Evolutionary conservation across 768 basidiomycete species (phyloP).

Genomic region (Rhodotorula babjevae): DNA sequence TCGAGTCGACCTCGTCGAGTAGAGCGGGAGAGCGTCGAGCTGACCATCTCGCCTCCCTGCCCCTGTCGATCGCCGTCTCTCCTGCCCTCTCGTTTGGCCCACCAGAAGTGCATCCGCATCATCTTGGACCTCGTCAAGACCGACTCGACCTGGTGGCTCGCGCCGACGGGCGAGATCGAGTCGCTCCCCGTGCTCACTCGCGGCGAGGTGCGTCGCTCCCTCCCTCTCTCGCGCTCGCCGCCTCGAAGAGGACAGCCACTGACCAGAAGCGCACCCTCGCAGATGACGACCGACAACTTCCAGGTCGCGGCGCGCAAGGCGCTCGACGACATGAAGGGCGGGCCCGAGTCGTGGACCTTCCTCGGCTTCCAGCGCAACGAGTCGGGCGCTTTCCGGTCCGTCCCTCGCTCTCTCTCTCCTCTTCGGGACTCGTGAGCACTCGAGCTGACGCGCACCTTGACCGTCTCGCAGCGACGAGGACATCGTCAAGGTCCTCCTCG

Average conservation of each 20-base stretch:
- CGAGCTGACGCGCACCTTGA: too few species aligned
- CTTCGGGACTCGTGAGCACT: neutral
- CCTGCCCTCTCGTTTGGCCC: too few species aligned
- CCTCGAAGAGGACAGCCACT: neutral
- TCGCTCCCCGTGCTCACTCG: slow-evolving; percentile 9
- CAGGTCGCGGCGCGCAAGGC: neutral
- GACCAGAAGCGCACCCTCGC: neutral
- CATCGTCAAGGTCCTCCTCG: slow-evolving; percentile 19
- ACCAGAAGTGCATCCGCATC: slow-evolving; percentile 27
- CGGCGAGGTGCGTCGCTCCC: slow-evolving; percentile 12
- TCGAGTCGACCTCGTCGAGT: too few species aligned
- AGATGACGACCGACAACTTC: slow-evolving; percentile 24
- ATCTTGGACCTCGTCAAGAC: slow-evolving; percentile 34
- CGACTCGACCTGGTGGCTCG: slow-evolving; percentile 26
- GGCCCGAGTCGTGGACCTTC: slow-evolving; percentile 14
- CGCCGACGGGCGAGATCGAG: slow-evolving; percentile 31
- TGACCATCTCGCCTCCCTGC: neutral
- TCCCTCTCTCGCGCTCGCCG: too few species aligned
- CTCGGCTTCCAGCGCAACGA: slow-evolving; percentile 16
- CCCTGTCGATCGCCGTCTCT: too few species aligned
- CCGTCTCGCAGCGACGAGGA: slow-evolving; percentile 18
- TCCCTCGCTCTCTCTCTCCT: neutral
- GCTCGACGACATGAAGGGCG: slow-evolving; percentile 4
- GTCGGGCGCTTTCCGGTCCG: slow-evolving; percentile 5
- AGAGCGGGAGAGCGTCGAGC: neutral